Base-by-base conservation (phyloP, 768 basidiomycete genomes). In the Glaciozyma martinii region DNA sequence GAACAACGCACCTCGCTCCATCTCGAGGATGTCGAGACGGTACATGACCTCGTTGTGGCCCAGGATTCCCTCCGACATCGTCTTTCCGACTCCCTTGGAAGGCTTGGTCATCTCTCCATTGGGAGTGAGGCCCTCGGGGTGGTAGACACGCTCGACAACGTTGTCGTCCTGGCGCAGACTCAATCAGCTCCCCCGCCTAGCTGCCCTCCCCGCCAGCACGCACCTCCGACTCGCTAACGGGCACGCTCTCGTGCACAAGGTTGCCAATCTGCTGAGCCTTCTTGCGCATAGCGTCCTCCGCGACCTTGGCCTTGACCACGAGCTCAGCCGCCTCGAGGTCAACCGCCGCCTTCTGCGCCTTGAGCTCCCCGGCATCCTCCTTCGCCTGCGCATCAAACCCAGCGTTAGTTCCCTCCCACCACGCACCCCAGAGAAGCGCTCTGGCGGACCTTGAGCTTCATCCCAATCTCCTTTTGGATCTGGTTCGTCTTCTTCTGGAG, bases 31-130 rank as follows among this genome's bases (percentile, higher is more conserved):
- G 73, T 95, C 95, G 32, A 99, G 79, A 50, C 90, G 83, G 55
- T 91, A 83, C 55, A 99, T 82, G 30, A 98, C 90, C 79, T 99
- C 95, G 73, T 99, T 93, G 76, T 99, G 95, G n/a, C 94, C 86
- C 78, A 98, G 82, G 74, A 98, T 90, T 56, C 83, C 86, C 5
- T 81, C 78, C 23, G 75, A 71, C 75, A 82, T 84, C 21, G 56
- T 59, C 19, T 65, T 52, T 19, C 62, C 66, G 6, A 43, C 63
- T 13, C 70, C 70, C 63, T 67, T 67, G 59, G 56, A 53, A 0
- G 70, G 70, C 25, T 62, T 61, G 6, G 65, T 59, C 46, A 66
- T 71, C 71, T 86, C 83, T 29, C 86, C 87, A 70, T 89, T 84
- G 33, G 79, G 85, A 64, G 83, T 80, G 29, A 85, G 83, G 10